Evolutionary conservation across 2,329 filamentous ascomycete species (phyloP).

Genomic region (Alternaria arbusti): DNA sequence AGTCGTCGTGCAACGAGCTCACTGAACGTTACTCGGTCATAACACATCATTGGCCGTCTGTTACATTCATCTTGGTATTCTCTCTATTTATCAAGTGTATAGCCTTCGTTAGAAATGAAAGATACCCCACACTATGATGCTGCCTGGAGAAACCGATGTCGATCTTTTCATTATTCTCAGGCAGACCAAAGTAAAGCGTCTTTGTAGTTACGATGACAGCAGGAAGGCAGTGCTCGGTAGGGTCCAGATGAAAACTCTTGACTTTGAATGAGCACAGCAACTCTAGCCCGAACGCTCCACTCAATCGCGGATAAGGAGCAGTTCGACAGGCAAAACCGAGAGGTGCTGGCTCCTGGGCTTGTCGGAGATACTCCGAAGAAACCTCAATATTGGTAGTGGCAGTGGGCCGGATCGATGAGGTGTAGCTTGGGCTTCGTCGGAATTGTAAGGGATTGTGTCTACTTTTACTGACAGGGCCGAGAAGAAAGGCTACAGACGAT

Average conservation of each 20-base stretch:
- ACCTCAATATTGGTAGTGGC: background rate
- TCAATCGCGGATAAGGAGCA: background rate
- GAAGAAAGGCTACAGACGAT: background rate
- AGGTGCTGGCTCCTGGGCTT: background rate
- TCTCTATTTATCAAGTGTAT: background rate
- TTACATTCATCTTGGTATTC: background rate
- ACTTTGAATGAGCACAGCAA: background rate
- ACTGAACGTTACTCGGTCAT: background rate
- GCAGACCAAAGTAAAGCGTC: background rate
- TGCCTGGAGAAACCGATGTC: background rate
- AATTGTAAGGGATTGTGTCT: background rate
- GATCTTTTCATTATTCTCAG: background rate
- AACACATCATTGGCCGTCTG: background rate
- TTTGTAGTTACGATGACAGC: background rate
- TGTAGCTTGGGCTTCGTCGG: background rate
- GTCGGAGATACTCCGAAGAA: background rate
- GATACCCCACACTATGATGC: background rate
- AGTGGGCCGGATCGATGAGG: background rate
- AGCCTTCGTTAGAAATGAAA: background rate
- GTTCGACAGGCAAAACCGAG: background rate
- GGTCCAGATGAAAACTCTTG: background rate
- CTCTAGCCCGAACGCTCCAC: background rate
- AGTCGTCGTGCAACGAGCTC: background rate
- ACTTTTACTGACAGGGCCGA: background rate
- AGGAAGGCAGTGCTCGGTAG: background rate